These are phyloP conservation scores for Rasamsonia emersonii DNA, from an alignment of 2,329 filamentous ascomycete genomes.

Conservation along the genomic window DNA sequence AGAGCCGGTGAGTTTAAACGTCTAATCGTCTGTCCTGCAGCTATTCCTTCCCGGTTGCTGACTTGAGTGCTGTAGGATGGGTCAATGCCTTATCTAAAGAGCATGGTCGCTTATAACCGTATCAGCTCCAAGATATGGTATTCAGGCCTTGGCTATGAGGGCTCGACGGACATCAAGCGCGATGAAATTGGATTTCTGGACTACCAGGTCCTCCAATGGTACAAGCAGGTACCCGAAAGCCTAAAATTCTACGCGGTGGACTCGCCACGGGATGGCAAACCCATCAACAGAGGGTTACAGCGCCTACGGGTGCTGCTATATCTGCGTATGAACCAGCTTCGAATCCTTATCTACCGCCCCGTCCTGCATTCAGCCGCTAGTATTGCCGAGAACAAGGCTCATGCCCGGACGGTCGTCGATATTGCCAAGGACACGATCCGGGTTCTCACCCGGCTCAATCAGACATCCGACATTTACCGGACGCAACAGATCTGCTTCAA, in stretches of 20 bases:
- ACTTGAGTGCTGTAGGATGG: constrained; percentile 25
- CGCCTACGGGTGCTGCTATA: constrained; percentile 78
- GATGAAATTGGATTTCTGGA: constrained; percentile 75
- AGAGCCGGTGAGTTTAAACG: constrained; percentile 57
- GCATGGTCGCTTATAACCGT: constrained; percentile 77
- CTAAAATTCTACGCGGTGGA: constrained; percentile 55
- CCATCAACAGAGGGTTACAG: constrained; percentile 56
- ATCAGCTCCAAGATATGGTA: constrained; percentile 83
- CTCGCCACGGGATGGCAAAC: constrained; percentile 37
- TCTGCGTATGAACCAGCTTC: constrained; percentile 79
- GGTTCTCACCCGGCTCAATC: constrained; percentile 52
- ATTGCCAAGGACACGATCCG: constrained; percentile 58
- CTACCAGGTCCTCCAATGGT: constrained; percentile 79
- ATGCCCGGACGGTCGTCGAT: constrained; percentile 61
- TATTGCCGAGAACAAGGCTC: constrained; percentile 65
- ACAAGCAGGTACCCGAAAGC: constrained; percentile 59
- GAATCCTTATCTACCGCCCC: constrained; percentile 80
- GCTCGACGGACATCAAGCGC: constrained; percentile 56
- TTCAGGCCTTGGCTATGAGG: constrained; percentile 62
- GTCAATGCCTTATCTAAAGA: constrained; percentile 61
- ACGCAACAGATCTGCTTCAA: constrained; percentile 58
- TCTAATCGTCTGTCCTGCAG: too few relatives aligned
- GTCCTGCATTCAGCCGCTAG: constrained; percentile 76
- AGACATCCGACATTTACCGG: constrained; percentile 55
- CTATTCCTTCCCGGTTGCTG: too few relatives aligned